phyloP scores from a whole-genome alignment of 1,139 yeast species.

The Nakaseomyces glabratus region DNA sequence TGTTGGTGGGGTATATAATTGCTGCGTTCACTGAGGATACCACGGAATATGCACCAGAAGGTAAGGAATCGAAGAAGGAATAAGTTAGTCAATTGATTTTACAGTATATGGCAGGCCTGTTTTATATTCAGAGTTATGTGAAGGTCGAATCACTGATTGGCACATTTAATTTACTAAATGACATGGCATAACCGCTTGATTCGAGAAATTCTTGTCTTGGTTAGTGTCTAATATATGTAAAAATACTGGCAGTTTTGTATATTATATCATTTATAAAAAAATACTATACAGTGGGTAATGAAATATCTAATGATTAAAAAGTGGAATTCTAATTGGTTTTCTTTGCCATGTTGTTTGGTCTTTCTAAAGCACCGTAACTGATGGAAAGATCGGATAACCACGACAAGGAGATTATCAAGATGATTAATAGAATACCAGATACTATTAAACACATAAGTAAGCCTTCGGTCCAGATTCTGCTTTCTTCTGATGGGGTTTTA shows the following conservation, averaged over 20 bases:
- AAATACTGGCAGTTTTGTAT: not conserved
- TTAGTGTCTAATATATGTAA: not conserved
- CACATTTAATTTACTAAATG: no score
- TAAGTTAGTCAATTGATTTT: not conserved
- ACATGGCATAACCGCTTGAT: no score
- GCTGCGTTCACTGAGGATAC: conserved; percentile 81
- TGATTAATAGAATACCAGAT: conserved; percentile 41
- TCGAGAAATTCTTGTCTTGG: not conserved
- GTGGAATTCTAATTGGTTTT: conserved; percentile 37
- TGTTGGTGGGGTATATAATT: conserved; percentile 73
- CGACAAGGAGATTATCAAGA: conserved; percentile 46
- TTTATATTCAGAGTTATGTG: no score
- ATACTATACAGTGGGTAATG: not conserved
- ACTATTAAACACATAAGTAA: conserved; percentile 56
- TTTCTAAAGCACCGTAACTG: conserved; percentile 62
- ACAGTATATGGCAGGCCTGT: no score
- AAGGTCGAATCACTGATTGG: no score
- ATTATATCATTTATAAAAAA: no score
- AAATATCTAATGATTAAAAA: not conserved
- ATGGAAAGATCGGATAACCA: conserved; percentile 59
- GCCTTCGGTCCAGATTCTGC: conserved; percentile 38
- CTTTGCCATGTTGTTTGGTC: conserved; percentile 53
- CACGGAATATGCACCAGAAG: conserved; percentile 32
- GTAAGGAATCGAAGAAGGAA: not conserved
- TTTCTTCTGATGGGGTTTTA: not conserved